These are phyloP conservation scores for Alternaria consortialis DNA, from an alignment of 2,329 filamentous ascomycete genomes.

Conservation along the genomic window DNA sequence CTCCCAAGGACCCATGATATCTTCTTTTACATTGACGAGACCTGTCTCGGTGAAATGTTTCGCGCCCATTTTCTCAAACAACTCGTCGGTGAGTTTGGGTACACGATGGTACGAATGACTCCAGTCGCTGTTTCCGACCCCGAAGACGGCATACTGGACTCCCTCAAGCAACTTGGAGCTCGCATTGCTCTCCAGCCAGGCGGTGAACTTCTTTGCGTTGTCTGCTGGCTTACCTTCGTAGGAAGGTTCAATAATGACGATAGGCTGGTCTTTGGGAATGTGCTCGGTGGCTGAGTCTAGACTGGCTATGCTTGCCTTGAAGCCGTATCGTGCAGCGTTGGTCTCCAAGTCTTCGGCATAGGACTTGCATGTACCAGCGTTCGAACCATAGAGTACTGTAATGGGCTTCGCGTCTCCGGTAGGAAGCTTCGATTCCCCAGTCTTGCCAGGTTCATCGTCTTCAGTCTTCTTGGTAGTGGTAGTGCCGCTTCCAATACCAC, in stretches of 20 bases:
- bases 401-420: slow-evolving; percentile 56
- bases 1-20: slow-evolving; percentile 14
- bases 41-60: slow-evolving; percentile 19
- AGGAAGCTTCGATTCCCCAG: neutral
- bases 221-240: slow-evolving; percentile 80
- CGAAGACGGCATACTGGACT: slow-evolving; percentile 74
- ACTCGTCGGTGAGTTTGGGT: slow-evolving; percentile 68
- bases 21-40: slow-evolving; percentile 15
- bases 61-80: slow-evolving; percentile 63
- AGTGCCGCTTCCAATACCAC: neutral
- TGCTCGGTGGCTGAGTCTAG: slow-evolving; percentile 70
- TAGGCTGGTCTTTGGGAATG: slow-evolving; percentile 67
- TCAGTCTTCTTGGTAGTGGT: neutral
- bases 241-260: slow-evolving; percentile 73
- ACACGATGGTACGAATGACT: slow-evolving; percentile 70
- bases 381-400: slow-evolving; percentile 76
- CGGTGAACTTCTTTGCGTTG: slow-evolving; percentile 73
- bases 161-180: slow-evolving; percentile 59
- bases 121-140: slow-evolving; percentile 69
- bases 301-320: slow-evolving; percentile 47
- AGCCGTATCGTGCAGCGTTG: slow-evolving; percentile 68
- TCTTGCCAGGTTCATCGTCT: neutral
- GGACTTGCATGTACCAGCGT: slow-evolving; percentile 77
- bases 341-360: slow-evolving; percentile 70
- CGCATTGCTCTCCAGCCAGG: slow-evolving; percentile 68